Evolutionary conservation across 2,329 filamentous ascomycete genomes (phyloP), one percentile per base, ranked within the genome.

Genomic region (Colletotrichum sp.): DNA sequence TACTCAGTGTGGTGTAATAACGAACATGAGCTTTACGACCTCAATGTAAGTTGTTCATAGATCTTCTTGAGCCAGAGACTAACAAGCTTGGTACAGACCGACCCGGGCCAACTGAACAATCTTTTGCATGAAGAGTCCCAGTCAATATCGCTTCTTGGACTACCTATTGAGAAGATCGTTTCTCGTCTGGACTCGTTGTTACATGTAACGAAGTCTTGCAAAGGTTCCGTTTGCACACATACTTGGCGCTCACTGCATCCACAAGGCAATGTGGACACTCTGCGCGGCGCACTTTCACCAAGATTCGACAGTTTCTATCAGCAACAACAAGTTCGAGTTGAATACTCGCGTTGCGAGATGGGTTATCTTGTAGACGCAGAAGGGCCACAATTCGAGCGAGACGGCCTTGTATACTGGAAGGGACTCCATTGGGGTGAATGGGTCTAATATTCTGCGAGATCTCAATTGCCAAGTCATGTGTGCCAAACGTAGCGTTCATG

Each of bases 151-250:
- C 32, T 63, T 26, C 34, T 43, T 26, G 32, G 32, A 14, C 24
- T 63, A 5, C 78, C 83, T 14, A 77, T 87, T 4, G 67, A 80
- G 18, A 85, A 86, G 68, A 83, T 90, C 1, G 78, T 87, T 28
- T 80, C 84, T 34, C 87, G 90, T 9, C 84, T 93, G 0, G 90
- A 92, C 76, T 85, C 90, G 3, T 85, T 92, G 1, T 83, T 92
- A 18, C 83, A 92, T 64, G 88, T 91, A 3, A 85, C 90, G 34
- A 92, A 92, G 82, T 89, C 89, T 4, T 92, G 90, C 83, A 88
- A 89, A 79, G 88, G 85, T 4, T 76, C 81, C 4, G 84, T 85
- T 0, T 92, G 90, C 79, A 82, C 86, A 7, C 81, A 86, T 32
- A 90, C 91, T 0, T 92, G 90, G 90, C 80, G 81, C 6, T 84